Evolutionary conservation across 225 moss, liverwort and hornwort species (phyloP).

Genomic region (Bryoerythrophyllum caledonicum): DNA sequence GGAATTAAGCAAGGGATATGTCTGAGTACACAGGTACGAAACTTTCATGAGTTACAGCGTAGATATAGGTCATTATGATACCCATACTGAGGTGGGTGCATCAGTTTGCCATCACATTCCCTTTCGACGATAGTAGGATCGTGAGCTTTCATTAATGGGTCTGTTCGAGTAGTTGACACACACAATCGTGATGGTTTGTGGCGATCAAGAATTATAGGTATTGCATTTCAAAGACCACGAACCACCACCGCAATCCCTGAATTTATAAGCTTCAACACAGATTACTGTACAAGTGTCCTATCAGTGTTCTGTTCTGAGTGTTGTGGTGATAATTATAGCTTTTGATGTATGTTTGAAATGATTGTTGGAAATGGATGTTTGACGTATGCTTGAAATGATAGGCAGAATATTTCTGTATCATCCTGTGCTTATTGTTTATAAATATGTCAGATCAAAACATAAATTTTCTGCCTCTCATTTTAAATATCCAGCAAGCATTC

Average conservation of each 20-base stretch:
- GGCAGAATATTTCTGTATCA: background rate
- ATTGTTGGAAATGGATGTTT: background rate
- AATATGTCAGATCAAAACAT: too few relatives aligned
- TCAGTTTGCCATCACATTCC: conserved; percentile 7
- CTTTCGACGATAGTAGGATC: conserved; percentile 4
- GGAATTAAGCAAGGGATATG: conserved; percentile 45
- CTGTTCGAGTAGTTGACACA: background rate
- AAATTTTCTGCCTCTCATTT: too few relatives aligned
- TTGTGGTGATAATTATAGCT: too few relatives aligned
- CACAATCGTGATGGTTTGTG: background rate
- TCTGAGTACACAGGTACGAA: conserved; percentile 38
- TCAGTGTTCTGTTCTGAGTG: conserved; percentile 2
- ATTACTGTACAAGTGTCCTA: background rate
- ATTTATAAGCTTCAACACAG: background rate
- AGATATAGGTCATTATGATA: conserved; percentile 7
- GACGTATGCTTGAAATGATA: conserved; percentile 15
- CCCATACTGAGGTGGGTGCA: conserved; percentile 2
- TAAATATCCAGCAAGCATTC: too few relatives aligned
- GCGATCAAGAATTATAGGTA: background rate
- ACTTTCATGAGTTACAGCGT: background rate
- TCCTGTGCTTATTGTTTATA: too few relatives aligned
- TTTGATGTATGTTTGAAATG: conserved; percentile 1
- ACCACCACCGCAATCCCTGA: conserved; percentile 1
- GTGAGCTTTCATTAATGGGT: conserved; percentile 6
- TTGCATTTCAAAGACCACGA: conserved; percentile 11